Conservation (phyloP, 441 rosid species). For the Gossypium aridum region DNA sequence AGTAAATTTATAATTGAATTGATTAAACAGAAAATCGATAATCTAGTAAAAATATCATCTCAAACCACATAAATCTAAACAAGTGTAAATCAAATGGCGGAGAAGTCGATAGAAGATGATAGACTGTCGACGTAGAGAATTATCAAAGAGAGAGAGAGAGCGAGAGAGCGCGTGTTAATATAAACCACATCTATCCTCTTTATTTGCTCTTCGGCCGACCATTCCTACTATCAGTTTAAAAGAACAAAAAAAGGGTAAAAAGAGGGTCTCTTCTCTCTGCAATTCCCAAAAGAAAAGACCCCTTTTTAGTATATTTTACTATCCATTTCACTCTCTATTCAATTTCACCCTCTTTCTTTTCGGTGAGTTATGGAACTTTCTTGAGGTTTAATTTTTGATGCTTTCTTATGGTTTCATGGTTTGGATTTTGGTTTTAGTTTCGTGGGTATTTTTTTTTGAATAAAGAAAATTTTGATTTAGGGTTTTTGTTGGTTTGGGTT, state of each 20-base stretch:
- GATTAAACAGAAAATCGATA: too few relatives aligned
- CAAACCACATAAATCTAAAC: background rate
- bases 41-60: background rate
- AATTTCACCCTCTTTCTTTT: background rate
- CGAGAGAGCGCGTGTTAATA: constrained; percentile 5
- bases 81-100: background rate
- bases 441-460: background rate
- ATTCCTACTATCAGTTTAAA: background rate
- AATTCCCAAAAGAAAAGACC: constrained; percentile 20
- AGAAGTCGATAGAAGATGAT: constrained; percentile 19
- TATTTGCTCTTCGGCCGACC: constrained; percentile 45
- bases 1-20: too few relatives aligned
- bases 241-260: background rate
- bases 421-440: constrained; percentile 19
- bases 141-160: background rate
- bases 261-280: constrained; percentile 23
- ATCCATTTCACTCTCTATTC: background rate
- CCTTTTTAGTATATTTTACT: constrained; percentile 5
- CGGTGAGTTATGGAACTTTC: constrained; percentile 9
- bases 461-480: background rate
- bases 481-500: background rate
- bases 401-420: background rate
- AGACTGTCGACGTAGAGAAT: constrained; percentile 5
- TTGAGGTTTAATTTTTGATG: background rate
- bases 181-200: constrained; percentile 23